These are phyloP conservation scores for Colletotrichum lini DNA, from an alignment of 2,329 filamentous ascomycete genomes.

Conservation along the genomic window DNA sequence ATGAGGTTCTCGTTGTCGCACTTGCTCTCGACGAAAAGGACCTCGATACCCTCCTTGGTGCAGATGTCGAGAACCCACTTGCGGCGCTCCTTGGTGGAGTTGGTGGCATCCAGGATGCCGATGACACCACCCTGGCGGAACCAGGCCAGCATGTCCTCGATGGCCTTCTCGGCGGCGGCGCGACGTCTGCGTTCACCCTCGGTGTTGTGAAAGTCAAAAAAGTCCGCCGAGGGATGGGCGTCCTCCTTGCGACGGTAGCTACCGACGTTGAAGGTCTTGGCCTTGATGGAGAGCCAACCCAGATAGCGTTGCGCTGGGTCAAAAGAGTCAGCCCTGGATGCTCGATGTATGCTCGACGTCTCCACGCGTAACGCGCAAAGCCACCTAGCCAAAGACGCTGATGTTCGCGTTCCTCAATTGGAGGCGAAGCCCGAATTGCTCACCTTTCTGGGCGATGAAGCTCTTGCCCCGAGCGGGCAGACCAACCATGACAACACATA, in stretches of 20 bases:
- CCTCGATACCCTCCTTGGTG: constrained; percentile 82
- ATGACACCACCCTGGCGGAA: constrained; percentile 86
- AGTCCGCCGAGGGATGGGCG: constrained; percentile 91
- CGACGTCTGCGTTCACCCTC: constrained; percentile 92
- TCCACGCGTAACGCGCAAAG: not conserved
- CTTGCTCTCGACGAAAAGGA: constrained; percentile 96
- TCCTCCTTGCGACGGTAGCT: constrained; percentile 92
- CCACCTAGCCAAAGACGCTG: not conserved
- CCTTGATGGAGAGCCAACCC: constrained; percentile 94
- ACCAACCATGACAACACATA: constrained; percentile 99
- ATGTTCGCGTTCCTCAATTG: not conserved
- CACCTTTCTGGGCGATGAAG: constrained; percentile 97
- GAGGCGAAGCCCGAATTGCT: constrained; percentile 45
- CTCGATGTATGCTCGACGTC: not conserved
- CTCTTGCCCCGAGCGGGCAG: constrained; percentile 96
- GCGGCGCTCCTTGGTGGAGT: constrained; percentile 90
- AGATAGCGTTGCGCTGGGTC: constrained; percentile 89
- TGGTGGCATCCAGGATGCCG: constrained; percentile 95
- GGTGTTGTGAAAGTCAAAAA: constrained; percentile 92
- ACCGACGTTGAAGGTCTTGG: constrained; percentile 97
- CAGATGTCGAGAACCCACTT: constrained; percentile 92
- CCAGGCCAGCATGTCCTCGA: constrained; percentile 95
- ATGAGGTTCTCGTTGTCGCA: constrained; percentile 97
- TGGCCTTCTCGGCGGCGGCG: constrained; percentile 91
- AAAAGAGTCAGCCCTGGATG: constrained; percentile 1